These are phyloP conservation scores for Verticillium tricorpus DNA, from an alignment of 2,329 filamentous ascomycete species.

Conservation along the genomic window DNA sequence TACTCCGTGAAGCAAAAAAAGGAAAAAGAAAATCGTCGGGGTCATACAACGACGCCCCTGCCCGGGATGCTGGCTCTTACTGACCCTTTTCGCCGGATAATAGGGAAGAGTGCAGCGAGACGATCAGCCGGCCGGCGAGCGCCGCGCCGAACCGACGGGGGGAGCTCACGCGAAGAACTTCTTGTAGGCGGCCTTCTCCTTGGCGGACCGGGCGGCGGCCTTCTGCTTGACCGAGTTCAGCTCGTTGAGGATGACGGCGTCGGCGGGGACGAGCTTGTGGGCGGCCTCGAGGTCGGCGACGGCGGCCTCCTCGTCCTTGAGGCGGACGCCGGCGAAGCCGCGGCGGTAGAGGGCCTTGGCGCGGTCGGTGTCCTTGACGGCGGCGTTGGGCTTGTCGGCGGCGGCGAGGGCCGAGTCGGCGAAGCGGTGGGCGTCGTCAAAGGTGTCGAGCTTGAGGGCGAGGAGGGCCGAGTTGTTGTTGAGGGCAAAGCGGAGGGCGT, in stretches of 20 bases:
- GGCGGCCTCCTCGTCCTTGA: conserved; percentile 83
- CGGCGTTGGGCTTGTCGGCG: conserved; percentile 58
- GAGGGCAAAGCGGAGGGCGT: conserved; percentile 74
- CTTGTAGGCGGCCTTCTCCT: conserved; percentile 88
- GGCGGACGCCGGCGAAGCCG: conserved; percentile 66
- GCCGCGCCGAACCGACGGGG: too few relatives aligned
- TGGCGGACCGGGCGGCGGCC: conserved; percentile 67
- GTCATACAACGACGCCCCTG: not conserved
- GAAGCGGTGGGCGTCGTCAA: conserved; percentile 63
- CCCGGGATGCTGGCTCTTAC: too few relatives aligned
- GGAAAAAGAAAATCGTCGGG: not conserved
- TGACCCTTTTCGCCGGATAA: too few relatives aligned
- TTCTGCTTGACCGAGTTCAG: conserved; percentile 73
- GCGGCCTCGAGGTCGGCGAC: conserved; percentile 73
- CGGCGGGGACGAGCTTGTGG: conserved; percentile 67
- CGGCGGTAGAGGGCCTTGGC: conserved; percentile 88
- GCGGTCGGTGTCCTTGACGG: conserved; percentile 68
- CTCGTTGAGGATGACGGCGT: conserved; percentile 72
- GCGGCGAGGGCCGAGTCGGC: conserved; percentile 72
- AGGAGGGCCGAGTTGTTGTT: conserved; percentile 87
- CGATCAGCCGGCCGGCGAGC: too few relatives aligned
- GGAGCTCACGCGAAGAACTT: conserved; percentile 70
- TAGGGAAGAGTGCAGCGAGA: too few relatives aligned
- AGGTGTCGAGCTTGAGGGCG: conserved; percentile 73
- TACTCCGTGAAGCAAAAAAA: not conserved